These are phyloP conservation scores for Apostasia ramifera DNA, from an alignment of 106 monocot genomes.

Conservation along the genomic window DNA sequence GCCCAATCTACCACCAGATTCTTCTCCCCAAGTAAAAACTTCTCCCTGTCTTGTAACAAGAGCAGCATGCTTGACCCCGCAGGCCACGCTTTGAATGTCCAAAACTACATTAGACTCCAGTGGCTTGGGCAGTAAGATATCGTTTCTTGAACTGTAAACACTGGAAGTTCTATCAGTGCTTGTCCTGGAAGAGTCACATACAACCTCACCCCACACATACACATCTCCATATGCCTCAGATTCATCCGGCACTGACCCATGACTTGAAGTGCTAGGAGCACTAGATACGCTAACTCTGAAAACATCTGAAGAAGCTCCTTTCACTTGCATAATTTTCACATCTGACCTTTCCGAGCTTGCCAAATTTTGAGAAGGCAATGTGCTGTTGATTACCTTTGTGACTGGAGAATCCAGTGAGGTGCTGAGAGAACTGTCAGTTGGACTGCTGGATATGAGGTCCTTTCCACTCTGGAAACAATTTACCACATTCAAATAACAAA, in stretches of 20 bases:
- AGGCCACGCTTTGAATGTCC: constrained; percentile 70
- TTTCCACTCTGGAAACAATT: constrained; percentile 40
- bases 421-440: constrained; percentile 41
- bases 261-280: constrained; percentile 70
- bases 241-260: constrained; percentile 69
- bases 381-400: constrained; percentile 25
- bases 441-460: constrained; percentile 53
- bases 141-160: constrained; percentile 34
- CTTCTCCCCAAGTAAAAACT: constrained; percentile 94
- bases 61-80: constrained; percentile 88
- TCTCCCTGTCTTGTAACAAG: constrained; percentile 80
- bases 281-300: constrained; percentile 73
- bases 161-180: constrained; percentile 26
- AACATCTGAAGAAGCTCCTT: constrained; percentile 56
- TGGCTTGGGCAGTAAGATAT: constrained; percentile 69
- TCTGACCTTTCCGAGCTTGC: constrained; percentile 39
- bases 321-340: constrained; percentile 65
- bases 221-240: constrained; percentile 63
- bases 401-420: constrained; percentile 38
- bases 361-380: constrained; percentile 22
- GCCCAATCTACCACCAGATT: constrained; percentile 85
- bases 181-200: constrained; percentile 32
- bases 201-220: constrained; percentile 75
- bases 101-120: constrained; percentile 86
- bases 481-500: constrained; percentile 1